These are phyloP conservation scores for Aaosphaeria arxii DNA, from an alignment of 2,329 filamentous ascomycete genomes.

Conservation along the genomic window DNA sequence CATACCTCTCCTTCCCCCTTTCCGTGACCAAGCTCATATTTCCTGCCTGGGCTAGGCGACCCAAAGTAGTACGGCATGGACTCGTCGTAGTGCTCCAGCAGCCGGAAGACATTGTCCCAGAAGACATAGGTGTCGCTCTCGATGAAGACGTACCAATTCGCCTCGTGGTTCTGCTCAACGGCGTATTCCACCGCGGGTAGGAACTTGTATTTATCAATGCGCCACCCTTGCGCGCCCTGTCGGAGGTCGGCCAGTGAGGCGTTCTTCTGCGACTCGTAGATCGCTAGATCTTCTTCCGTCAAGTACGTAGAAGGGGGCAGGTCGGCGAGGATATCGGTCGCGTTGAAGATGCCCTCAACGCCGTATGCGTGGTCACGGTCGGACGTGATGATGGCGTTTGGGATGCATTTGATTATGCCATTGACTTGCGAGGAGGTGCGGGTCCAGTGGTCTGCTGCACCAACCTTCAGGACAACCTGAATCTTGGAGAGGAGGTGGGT, in stretches of 20 bases:
- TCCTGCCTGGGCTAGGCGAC: constrained; percentile 20
- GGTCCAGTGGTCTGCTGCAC: constrained; percentile 52
- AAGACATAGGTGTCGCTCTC: constrained; percentile 20
- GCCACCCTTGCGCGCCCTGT: constrained; percentile 49
- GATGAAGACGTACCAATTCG: constrained; percentile 19
- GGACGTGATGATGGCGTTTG: constrained; percentile 53
- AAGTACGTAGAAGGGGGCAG: constrained; percentile 36
- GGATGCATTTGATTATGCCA: constrained; percentile 52
- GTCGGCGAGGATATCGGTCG: constrained; percentile 37
- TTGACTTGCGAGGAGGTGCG: constrained; percentile 48
- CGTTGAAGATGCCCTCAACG: constrained; percentile 37
- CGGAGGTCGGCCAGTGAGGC: constrained; percentile 21
- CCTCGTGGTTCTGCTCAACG: constrained; percentile 13
- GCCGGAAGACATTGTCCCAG: constrained; percentile 27
- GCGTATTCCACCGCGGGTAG: constrained; percentile 50
- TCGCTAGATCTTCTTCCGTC: constrained; percentile 34
- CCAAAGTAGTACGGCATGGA: constrained; percentile 30
- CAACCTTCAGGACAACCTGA: constrained; percentile 51
- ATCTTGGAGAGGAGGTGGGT: constrained; percentile 30
- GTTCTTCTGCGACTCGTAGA: constrained; percentile 34
- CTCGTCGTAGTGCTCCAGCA: constrained; percentile 26
- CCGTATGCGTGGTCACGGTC: constrained; percentile 49
- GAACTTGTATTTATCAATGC: constrained; percentile 56
- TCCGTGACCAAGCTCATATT: neutral
- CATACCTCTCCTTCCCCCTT: constrained; percentile 34